Evolutionary conservation across 2,329 filamentous ascomycete species (phyloP).

Genomic region (Colletotrichum nymphaeae): DNA sequence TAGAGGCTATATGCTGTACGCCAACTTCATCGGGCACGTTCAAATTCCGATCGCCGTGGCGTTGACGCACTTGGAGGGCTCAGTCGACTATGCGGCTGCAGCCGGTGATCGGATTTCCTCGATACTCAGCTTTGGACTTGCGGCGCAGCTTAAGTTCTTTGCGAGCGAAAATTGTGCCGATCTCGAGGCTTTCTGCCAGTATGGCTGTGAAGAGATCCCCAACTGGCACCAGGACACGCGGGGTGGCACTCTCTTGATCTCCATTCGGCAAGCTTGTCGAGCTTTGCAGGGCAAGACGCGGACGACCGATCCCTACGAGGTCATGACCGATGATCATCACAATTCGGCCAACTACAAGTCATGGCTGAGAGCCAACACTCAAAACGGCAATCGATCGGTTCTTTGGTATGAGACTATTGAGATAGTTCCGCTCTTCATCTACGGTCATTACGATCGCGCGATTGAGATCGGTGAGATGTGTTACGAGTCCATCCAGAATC

Average conservation of each 20-base stretch:
- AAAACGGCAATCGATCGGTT: constrained; percentile 72
- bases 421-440: constrained; percentile 71
- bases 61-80: constrained; percentile 70
- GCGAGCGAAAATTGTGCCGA: constrained; percentile 76
- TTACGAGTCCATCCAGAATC: constrained; percentile 56
- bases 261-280: constrained; percentile 73
- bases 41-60: constrained; percentile 70
- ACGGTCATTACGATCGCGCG: constrained; percentile 70
- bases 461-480: constrained; percentile 66
- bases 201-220: constrained; percentile 78
- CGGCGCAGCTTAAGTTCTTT: constrained; percentile 75
- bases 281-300: constrained; percentile 81
- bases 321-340: constrained; percentile 78
- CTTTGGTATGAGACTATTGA: constrained; percentile 77
- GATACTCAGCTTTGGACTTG: constrained; percentile 77
- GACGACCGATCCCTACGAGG: constrained; percentile 57
- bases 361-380: constrained; percentile 64
- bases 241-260: constrained; percentile 76
- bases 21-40: constrained; percentile 77
- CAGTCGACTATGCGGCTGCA: constrained; percentile 73
- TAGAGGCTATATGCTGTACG: constrained; percentile 75
- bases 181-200: constrained; percentile 76
- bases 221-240: constrained; percentile 78
- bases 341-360: constrained; percentile 67
- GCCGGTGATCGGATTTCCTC: constrained; percentile 79